Evolutionary conservation across 2,329 filamentous ascomycete genomes (phyloP).

Genomic region (Dothidotthia symphoricarpi): DNA sequence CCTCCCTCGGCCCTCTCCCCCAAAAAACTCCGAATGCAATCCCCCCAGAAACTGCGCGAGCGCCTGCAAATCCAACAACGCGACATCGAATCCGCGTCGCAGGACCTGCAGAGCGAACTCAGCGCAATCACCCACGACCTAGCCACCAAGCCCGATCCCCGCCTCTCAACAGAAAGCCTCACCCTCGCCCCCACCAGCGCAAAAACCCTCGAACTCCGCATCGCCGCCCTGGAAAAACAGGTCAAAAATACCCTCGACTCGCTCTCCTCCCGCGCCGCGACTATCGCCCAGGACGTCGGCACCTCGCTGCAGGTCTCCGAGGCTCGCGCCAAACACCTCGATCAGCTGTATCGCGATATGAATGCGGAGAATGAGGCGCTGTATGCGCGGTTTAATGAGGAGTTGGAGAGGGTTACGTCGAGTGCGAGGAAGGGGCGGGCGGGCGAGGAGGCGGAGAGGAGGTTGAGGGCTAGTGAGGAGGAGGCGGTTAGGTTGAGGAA

Average conservation of each 20-base stretch:
- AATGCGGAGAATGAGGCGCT: constrained; percentile 90
- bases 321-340: constrained; percentile 74
- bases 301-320: constrained; percentile 71
- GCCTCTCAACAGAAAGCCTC: constrained; percentile 34
- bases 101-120: constrained; percentile 70
- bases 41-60: constrained; percentile 69
- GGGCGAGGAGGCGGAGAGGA: constrained; percentile 71
- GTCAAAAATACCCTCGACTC: constrained; percentile 52
- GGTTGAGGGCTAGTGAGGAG: constrained; percentile 71
- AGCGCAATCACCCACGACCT: constrained; percentile 79
- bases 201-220: constrained; percentile 52
- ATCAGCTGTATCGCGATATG: constrained; percentile 83
- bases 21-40: constrained; percentile 53
- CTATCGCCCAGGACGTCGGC: constrained; percentile 69
- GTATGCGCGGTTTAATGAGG: constrained; percentile 89
- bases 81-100: constrained; percentile 67
- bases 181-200: constrained; percentile 12
- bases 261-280: constrained; percentile 32
- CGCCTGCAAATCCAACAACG: constrained; percentile 79
- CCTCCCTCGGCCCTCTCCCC: constrained; percentile 19
- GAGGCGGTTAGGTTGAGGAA: constrained; percentile 76
- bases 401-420: constrained; percentile 78
- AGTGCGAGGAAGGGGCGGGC: constrained; percentile 69
- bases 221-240: constrained; percentile 66
- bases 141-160: constrained; percentile 44